These are phyloP conservation scores for Salicornia ramosissima DNA, from an alignment of 148 eudicot species.

Conservation along the genomic window DNA sequence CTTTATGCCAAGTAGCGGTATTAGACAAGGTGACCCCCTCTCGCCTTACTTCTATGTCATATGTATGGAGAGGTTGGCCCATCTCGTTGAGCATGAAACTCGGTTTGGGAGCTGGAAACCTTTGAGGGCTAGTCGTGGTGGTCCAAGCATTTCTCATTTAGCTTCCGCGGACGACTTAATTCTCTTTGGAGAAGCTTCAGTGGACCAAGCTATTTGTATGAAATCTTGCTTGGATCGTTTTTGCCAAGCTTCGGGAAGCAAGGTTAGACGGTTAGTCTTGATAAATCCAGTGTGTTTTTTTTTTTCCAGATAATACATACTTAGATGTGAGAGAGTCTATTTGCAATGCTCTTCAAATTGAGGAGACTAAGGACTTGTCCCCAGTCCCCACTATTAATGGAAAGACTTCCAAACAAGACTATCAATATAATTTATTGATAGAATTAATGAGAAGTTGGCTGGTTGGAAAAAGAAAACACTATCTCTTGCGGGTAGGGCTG, in stretches of 20 bases:
- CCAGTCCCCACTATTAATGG: background rate
- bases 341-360: background rate
- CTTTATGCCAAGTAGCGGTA: background rate
- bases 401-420: background rate
- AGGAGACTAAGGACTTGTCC: background rate
- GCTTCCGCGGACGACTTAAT: background rate
- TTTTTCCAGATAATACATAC: accelerated
- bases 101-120: background rate
- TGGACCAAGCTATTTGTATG: background rate
- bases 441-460: background rate
- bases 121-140: background rate
- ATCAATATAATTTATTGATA: background rate
- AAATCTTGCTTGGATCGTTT: background rate
- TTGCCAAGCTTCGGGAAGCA: background rate
- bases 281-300: background rate
- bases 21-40: background rate
- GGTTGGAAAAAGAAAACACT: background rate
- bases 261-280: background rate
- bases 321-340: no score
- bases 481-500: background rate
- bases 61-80: background rate
- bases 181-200: background rate
- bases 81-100: background rate
- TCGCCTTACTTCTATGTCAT: background rate
- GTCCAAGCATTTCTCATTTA: background rate